Conservation (phyloP, 805 yeast genomes). For the Myxozyma mucilagina region DNA sequence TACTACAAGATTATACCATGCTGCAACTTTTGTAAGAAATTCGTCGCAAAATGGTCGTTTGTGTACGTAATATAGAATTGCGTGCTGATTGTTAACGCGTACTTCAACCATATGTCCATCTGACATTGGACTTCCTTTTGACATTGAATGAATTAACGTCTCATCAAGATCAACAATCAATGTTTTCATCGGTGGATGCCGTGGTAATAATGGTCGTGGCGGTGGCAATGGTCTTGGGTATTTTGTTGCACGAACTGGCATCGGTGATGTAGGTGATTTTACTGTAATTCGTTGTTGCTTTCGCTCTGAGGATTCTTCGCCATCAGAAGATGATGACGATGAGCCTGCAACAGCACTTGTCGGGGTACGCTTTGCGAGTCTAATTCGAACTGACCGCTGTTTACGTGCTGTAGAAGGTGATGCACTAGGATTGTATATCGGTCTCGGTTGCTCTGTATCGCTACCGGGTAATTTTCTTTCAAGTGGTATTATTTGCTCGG, state of each 20-base stretch:
- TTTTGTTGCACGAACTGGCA: constrained; percentile 14
- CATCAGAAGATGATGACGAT: neutral
- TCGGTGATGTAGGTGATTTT: constrained; percentile 28
- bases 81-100: constrained; percentile 59
- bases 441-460: neutral
- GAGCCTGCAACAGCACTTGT: constrained; percentile 3
- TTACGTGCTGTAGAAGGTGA: constrained; percentile 1
- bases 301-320: neutral
- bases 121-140: constrained; percentile 52
- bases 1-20: constrained; percentile 86
- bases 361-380: constrained; percentile 7
- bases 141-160: constrained; percentile 87
- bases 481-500: neutral
- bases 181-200: constrained; percentile 51
- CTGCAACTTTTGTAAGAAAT: constrained; percentile 71
- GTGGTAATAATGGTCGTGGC: constrained; percentile 29
- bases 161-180: constrained; percentile 90
- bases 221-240: constrained; percentile 23
- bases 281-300: constrained; percentile 4
- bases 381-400: constrained; percentile 15
- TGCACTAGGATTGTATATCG: constrained; percentile 13
- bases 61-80: constrained; percentile 84
- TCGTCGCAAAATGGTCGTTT: constrained; percentile 90
- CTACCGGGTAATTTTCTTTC: too few species aligned
- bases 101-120: constrained; percentile 80